These are phyloP conservation scores for Tuber calosporum DNA, from an alignment of 495 filamentous ascomycete genomes.

Conservation along the genomic window DNA sequence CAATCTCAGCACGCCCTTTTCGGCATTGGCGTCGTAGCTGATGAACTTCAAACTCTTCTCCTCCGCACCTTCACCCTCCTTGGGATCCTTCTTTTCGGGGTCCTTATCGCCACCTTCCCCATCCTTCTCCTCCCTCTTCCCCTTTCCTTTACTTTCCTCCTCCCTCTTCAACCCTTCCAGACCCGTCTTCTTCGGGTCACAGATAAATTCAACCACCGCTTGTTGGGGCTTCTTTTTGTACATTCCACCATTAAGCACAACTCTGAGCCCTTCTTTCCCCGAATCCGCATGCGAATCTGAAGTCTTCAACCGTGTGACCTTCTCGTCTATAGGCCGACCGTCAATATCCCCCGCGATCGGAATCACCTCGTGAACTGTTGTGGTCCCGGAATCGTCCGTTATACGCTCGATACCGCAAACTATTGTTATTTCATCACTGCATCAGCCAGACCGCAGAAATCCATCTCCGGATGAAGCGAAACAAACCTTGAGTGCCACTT, in stretches of 20 bases:
- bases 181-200: slow-evolving; percentile 61
- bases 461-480: neutral
- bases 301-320: slow-evolving; percentile 56
- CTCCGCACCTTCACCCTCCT: slow-evolving; percentile 45
- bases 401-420: slow-evolving; percentile 71
- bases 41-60: slow-evolving; percentile 62
- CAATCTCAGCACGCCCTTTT: slow-evolving; percentile 55
- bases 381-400: slow-evolving; percentile 47
- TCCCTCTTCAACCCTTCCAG: slow-evolving; percentile 57
- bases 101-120: slow-evolving; percentile 38
- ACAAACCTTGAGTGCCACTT: slow-evolving; percentile 55
- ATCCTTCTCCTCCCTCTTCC: slow-evolving; percentile 54
- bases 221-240: slow-evolving; percentile 55
- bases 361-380: slow-evolving; percentile 49
- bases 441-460: slow-evolving; percentile 1
- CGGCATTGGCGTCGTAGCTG: slow-evolving; percentile 55
- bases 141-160: slow-evolving; percentile 35
- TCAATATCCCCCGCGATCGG: slow-evolving; percentile 67
- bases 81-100: slow-evolving; percentile 38
- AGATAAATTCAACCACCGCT: slow-evolving; percentile 77
- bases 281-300: slow-evolving; percentile 54
- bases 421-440: slow-evolving; percentile 39
- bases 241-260: slow-evolving; percentile 63
- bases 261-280: slow-evolving; percentile 58
- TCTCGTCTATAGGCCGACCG: slow-evolving; percentile 53